These are phyloP conservation scores for Cytospora mali DNA, from an alignment of 2,329 filamentous ascomycete genomes.

Conservation along the genomic window DNA sequence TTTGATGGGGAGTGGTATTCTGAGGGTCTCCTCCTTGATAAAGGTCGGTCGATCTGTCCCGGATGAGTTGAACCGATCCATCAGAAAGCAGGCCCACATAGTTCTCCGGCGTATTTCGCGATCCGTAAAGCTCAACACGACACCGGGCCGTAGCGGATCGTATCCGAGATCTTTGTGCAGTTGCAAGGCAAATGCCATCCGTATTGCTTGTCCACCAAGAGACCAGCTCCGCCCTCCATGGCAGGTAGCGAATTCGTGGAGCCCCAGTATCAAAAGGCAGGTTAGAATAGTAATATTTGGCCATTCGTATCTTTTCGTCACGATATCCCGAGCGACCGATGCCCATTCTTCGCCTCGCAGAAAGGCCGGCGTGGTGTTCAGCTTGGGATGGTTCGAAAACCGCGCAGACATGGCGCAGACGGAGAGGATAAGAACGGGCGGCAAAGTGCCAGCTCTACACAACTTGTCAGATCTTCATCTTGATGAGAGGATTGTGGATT, in stretches of 20 bases:
- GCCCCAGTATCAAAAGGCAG: constrained; percentile 81
- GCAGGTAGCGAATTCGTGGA: constrained; percentile 96
- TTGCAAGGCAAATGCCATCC: constrained; percentile 96
- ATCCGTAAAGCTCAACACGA: constrained; percentile 83
- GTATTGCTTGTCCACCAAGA: constrained; percentile 88
- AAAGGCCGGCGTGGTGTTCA: constrained; percentile 77
- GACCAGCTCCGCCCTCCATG: constrained; percentile 97
- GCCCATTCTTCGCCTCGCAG: constrained; percentile 92
- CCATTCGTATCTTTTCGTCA: constrained; percentile 85
- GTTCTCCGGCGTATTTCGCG: constrained; percentile 89
- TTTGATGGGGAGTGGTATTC: constrained; percentile 87
- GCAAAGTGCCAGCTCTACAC: constrained; percentile 71
- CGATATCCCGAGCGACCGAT: constrained; percentile 80
- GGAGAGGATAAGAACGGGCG: constrained; percentile 88
- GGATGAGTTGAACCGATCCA: constrained; percentile 97
- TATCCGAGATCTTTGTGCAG: constrained; percentile 88
- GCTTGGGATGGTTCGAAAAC: constrained; percentile 85
- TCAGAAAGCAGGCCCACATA: constrained; percentile 98
- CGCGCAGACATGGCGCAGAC: constrained; percentile 95
- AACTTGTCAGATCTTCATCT: constrained; percentile 27
- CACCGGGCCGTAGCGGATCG: constrained; percentile 68
- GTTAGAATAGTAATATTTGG: constrained; percentile 96
- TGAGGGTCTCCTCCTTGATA: constrained; percentile 83
- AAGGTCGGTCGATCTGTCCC: constrained; percentile 92
- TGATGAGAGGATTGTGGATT: constrained; percentile 11